Base-by-base conservation (phyloP, 225 moss, liverwort and hornwort genomes). In the Anthoceros angustus region DNA sequence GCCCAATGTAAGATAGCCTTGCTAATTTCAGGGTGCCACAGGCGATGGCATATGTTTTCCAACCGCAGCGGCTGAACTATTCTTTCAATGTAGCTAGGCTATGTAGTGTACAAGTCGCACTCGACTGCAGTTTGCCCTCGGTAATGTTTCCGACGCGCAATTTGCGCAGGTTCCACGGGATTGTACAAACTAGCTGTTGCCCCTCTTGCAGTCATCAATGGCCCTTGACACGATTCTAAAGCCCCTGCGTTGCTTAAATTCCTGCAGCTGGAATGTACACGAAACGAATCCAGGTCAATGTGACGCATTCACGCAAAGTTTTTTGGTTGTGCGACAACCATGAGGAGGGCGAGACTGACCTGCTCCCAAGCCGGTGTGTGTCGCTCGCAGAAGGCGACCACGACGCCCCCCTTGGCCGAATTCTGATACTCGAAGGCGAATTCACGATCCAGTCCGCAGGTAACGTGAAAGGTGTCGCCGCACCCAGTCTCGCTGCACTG, bases 401-500 rank as follows among this genome's bases (percentile, higher is more conserved):
- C 70, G 7, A 84, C 76, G 12, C 65, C 68, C 42, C 78, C 76
- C 24, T 62, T 39, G 42, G 69, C 62, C 42, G 68, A 73, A 65
- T 71, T 68, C 43, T 70, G 68, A 8, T 69, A 78, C 63, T 84
- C 78, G 40, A 78, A 66, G 24, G 80, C 77, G 60, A 83, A 77
- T 41, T 83, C 76, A 41, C 70, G 24, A 20, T 80, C 75, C 39
- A 83, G 32, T 48, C 74, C 80, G 25, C 80, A 83, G 40, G 80
- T 73, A 18, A 84, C 71, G 66, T 84, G 80, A 21, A 84, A 80
- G 40, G 70, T 71, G 0, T 72, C 66, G 41, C 64, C 61, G 65
- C 78, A 84, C 20, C 70, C 76, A 38, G 63, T 78, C 71, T 84
- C 78, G 23, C 76, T 74, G 72, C 80, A 84, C 42, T 78, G 73